phyloP scores from a whole-genome alignment of 345 rosid species.

The Brassica incana region DNA sequence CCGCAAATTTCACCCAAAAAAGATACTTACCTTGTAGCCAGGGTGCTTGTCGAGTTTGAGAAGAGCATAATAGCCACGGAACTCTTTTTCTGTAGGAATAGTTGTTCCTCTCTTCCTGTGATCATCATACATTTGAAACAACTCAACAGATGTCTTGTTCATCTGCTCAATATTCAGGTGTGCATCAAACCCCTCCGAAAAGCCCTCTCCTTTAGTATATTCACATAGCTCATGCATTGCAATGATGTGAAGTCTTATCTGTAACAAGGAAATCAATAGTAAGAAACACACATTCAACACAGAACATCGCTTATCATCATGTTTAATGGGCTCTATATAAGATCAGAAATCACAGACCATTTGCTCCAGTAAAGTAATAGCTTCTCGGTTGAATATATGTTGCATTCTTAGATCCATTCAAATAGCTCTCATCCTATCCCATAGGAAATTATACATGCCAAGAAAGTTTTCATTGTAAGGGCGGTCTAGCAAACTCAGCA shows the following conservation, averaged over 20 bases:
- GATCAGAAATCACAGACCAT: slow-evolving; percentile 59
- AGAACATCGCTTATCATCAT: background rate
- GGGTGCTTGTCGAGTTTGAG: slow-evolving; percentile 99
- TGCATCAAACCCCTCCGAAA: slow-evolving; percentile 96
- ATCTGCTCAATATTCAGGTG: slow-evolving; percentile 98
- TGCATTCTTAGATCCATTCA: slow-evolving; percentile 98
- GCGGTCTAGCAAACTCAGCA: slow-evolving; percentile 82
- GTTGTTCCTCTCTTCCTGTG: slow-evolving; percentile 83
- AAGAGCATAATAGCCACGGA: slow-evolving; percentile 98
- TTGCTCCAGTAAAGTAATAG: slow-evolving; percentile 90
- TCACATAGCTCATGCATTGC: slow-evolving; percentile 98
- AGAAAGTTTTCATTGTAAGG: slow-evolving; percentile 80
- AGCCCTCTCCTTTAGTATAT: slow-evolving; percentile 93
- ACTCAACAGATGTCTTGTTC: slow-evolving; percentile 96
- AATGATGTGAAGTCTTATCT: slow-evolving; percentile 94
- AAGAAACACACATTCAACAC: slow-evolving; percentile 22
- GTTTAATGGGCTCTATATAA: background rate
- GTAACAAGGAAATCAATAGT: slow-evolving; percentile 42
- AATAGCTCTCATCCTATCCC: slow-evolving; percentile 99
- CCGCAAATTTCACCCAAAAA: slow-evolving; percentile 19
- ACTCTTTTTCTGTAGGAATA: slow-evolving; percentile 80
- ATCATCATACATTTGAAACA: slow-evolving; percentile 98
- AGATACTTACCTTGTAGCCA: slow-evolving; percentile 81
- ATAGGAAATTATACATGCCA: slow-evolving; percentile 84
- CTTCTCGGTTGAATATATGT: slow-evolving; percentile 78